Conservation (phyloP, 331 rosid genomes). For the Erythrophleum ivorense region DNA sequence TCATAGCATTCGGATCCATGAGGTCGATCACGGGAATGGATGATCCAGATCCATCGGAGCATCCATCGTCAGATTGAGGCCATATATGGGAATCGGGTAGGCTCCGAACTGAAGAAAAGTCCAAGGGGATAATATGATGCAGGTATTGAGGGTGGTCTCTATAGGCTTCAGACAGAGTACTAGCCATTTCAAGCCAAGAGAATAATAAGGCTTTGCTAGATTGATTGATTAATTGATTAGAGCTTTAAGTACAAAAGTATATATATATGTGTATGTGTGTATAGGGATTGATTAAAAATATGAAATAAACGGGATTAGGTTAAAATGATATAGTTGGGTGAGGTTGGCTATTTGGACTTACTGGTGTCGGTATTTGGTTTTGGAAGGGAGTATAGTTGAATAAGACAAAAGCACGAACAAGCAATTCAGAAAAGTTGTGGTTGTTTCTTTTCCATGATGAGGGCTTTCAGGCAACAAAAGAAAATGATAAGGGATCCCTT, state of each 20-base stretch:
- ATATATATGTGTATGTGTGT: neutral
- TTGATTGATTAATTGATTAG: slow-evolving; percentile 3
- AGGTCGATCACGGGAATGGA: slow-evolving; percentile 67
- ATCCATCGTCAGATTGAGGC: slow-evolving; percentile 43
- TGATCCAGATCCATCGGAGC: neutral
- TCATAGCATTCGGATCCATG: slow-evolving; percentile 56
- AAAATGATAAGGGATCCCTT: slow-evolving; percentile 37
- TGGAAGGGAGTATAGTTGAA: slow-evolving; percentile 44
- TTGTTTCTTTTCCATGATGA: slow-evolving; percentile 46
- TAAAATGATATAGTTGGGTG: slow-evolving; percentile 47
- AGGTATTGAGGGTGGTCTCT: slow-evolving; percentile 57
- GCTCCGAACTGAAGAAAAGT: slow-evolving; percentile 55
- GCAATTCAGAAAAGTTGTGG: slow-evolving; percentile 48
- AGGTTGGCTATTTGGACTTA: slow-evolving; percentile 64
- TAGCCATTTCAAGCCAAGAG: slow-evolving; percentile 35
- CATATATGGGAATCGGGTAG: slow-evolving; percentile 83
- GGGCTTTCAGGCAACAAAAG: slow-evolving; percentile 37
- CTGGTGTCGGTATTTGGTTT: slow-evolving; percentile 53
- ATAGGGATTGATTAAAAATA: neutral
- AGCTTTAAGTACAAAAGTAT: neutral
- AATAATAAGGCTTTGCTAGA: neutral
- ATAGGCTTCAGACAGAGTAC: slow-evolving; percentile 60
- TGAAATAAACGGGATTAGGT: slow-evolving; percentile 23
- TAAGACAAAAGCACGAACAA: slow-evolving; percentile 61
- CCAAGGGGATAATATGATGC: slow-evolving; percentile 69